Base-by-base conservation (phyloP, 441 rosid genomes). In the Euphorbia neoarborescens region DNA sequence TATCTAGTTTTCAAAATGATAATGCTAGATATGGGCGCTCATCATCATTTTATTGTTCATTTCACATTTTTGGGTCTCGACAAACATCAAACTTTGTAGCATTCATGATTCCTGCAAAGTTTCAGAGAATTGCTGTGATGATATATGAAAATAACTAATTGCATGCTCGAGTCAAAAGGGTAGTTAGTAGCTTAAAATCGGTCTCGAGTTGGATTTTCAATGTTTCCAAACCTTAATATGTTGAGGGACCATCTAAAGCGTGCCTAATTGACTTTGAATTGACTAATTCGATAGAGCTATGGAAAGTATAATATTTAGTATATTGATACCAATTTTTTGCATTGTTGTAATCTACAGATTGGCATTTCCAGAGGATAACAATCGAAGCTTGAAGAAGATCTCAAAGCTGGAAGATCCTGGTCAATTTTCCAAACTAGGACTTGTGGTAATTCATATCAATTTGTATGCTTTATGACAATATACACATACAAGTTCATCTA, bases 291-390 rank as follows among this genome's bases (percentile, higher is more conserved):
- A 44, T 44, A 15, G 1, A 38, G 1, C 44, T 6, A 38, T 38
- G 7, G 1, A 38, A 38, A 38, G 50, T 7, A 44, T 13, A 44
- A 44, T 2, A 13, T 53, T 53, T 32, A 38, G 22, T 20, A 56
- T 24, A 17, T 40, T 50, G 25, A 25, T 22, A 17, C 38, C n/a
- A 17, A 4, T 48, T 62, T 35, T n/a, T 37, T 19, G 22, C 14
- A 24, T 61, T 61, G 32, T 32, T 71, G 60, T 22, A 8, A 15
- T 61, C 62, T 76, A 37, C 78, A 94, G 99, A 84, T 81, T 90
- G 77, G 82, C 96, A 44, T 91, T 94, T 78, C 92, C 97, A 0
- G 97, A 94, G 82, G 83, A 79, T 73, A 83, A 90, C 71, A 90
- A 85, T 82, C 79, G 80, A 61, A 94, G 99, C 88, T 71, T 81